Evolutionary conservation across 495 filamentous ascomycete species (phyloP), one percentile per base, ranked within the genome.

Genomic region (Lasiosphaeria ovina): DNA sequence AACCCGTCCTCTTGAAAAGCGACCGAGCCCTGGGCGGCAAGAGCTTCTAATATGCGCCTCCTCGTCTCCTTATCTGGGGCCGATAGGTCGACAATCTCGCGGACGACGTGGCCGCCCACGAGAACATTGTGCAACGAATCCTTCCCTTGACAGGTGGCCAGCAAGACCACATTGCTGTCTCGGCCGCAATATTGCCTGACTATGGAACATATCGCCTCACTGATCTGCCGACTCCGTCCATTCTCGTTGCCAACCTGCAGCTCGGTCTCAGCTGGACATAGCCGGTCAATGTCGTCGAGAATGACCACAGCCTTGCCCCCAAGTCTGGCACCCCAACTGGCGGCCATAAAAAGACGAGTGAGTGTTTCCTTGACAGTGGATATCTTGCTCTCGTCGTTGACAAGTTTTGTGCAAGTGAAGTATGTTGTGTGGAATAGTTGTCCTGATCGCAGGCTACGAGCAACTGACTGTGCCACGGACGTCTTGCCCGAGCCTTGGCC

Each of bases 51-150:
- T 8, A 98, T 85, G 58, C 84, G 83, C 36, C 92, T 79, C 60
- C 94, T 81, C n/a, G 87, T 90, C 60, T 97, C 92, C 71, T 98
- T 97, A 64, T 93, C 89, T 1, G 93, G 95, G 0, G 93, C 92
- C 64, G 89, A 89, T 58, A 98, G 76, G 17, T 82, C 83, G n/a
- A 96, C 79, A 53, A 93, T 91, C 65, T 96, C 91, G 45, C 89
- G 82, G 48, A 91, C 87, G 14, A 94, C 81, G 69, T 93, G 90
- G 3, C 88, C 89, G 14, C 90, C 87, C 33, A 93, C 83, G 51
- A 96, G 81, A 12, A 91, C 80, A 61, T 87, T 89, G 69, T 95
- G 89, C 49, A 96, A 72, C 3, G 87, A 87, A 55, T 98, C 94
- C 71, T 98, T 97, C 24, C 87, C 87, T 70, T 96, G 90, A 8